These are phyloP conservation scores for Hericium rajendrae DNA, from an alignment of 768 basidiomycete species.

Conservation along the genomic window DNA sequence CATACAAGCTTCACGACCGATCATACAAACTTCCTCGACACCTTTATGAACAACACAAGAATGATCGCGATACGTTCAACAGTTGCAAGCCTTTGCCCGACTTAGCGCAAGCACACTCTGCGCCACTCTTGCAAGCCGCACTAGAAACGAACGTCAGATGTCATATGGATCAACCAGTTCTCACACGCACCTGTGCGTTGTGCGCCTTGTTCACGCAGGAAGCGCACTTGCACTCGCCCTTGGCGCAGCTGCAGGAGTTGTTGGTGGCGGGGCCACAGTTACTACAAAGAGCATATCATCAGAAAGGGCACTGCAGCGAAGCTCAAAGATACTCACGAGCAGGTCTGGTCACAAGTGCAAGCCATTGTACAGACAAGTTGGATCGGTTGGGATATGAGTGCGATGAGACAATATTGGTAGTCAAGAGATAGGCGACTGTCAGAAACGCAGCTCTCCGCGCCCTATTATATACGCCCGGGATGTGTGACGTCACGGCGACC, in stretches of 20 bases:
- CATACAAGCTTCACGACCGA: no score
- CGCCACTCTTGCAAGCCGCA: neutral
- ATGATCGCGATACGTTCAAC: neutral
- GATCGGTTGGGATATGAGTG: neutral
- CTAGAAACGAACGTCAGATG: neutral
- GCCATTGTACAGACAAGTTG: neutral
- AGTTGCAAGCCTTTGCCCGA: neutral
- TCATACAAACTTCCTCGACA: no score
- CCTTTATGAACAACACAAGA: no score
- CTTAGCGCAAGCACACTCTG: neutral
- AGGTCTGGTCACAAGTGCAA: neutral
- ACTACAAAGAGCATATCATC: neutral
- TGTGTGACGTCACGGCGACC: slow-evolving; percentile 77
- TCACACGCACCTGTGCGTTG: neutral
- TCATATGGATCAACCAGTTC: no score
- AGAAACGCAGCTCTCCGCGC: slow-evolving; percentile 29
- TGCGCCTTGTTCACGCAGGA: slow-evolving; percentile 6
- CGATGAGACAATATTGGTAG: neutral
- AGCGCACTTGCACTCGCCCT: slow-evolving; percentile 5
- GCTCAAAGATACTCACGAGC: neutral
- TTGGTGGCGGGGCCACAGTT: neutral
- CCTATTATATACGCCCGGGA: slow-evolving; percentile 92
- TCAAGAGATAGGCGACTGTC: neutral
- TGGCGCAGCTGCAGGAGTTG: slow-evolving; percentile 3
- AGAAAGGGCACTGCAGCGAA: neutral